Evolutionary conservation across 345 rosid species (phyloP).

Genomic region (Eucalyptus curtisii): DNA sequence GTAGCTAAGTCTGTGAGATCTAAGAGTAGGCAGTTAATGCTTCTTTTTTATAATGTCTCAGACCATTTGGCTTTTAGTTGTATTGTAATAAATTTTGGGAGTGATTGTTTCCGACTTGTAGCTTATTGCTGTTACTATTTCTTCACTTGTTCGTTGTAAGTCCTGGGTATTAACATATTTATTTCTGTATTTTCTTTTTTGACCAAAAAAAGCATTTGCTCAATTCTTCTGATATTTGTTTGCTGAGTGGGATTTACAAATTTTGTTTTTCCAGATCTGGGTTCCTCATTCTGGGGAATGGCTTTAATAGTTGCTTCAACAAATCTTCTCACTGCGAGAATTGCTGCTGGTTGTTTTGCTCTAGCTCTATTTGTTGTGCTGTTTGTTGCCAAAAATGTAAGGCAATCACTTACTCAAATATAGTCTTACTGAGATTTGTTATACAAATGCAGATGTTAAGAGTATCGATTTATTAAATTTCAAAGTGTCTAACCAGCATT

Average conservation of each 20-base stretch:
- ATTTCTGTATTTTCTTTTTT: neutral
- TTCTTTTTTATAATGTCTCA: neutral
- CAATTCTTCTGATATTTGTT: neutral
- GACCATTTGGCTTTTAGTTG: neutral
- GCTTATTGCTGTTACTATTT: neutral
- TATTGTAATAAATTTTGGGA: neutral
- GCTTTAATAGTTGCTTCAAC: constrained; percentile 91
- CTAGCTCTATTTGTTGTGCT: constrained; percentile 76
- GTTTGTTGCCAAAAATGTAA: constrained; percentile 85
- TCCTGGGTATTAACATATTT: neutral
- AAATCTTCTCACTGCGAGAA: constrained; percentile 73
- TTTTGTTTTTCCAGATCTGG: constrained; percentile 53
- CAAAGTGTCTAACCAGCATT: neutral
- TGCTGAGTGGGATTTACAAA: neutral
- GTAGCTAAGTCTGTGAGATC: neutral
- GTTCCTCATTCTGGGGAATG: constrained; percentile 99
- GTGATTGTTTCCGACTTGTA: neutral
- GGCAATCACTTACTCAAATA: neutral
- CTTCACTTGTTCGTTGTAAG: neutral
- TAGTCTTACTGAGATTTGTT: neutral
- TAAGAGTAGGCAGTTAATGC: neutral
- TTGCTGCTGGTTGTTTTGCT: constrained; percentile 80
- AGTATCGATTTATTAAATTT: neutral
- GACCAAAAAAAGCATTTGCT: neutral
- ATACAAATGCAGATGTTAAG: neutral